Percentiles rank a stretch among this genome's conserved stretches.
Evolutionary conservation across 225 moss, liverwort and hornwort species (phyloP).

Genomic region (Polytrichum commune): DNA sequence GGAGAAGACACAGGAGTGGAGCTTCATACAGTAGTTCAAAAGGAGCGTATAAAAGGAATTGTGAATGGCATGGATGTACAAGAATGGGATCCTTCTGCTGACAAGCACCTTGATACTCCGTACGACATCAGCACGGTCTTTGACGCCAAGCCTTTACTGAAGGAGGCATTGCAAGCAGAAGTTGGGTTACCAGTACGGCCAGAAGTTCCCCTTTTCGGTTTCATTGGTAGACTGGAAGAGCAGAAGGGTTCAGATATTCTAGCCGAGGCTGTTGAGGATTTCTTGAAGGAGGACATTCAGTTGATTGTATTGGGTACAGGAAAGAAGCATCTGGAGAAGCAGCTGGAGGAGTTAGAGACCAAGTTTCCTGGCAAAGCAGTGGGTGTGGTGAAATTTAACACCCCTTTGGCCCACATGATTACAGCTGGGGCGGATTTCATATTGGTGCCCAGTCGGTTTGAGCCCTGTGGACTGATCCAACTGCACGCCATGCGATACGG

Average conservation of each 20-base stretch:
- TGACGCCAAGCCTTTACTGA: slow-evolving; percentile 67
- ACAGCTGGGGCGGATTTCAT: slow-evolving; percentile 85
- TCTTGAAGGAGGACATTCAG: slow-evolving; percentile 68
- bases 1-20: slow-evolving; percentile 79
- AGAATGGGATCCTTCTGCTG: slow-evolving; percentile 90
- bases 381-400: slow-evolving; percentile 80
- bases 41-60: slow-evolving; percentile 54
- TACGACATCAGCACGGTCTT: slow-evolving; percentile 79
- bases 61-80: slow-evolving; percentile 89
- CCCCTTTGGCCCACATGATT: slow-evolving; percentile 73
- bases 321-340: slow-evolving; percentile 76
- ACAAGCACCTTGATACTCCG: slow-evolving; percentile 64
- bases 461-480: slow-evolving; percentile 90
- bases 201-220: slow-evolving; percentile 78
- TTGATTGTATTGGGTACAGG: slow-evolving; percentile 88
- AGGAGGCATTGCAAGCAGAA: slow-evolving; percentile 86
- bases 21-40: slow-evolving; percentile 36
- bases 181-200: slow-evolving; percentile 67
- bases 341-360: slow-evolving; percentile 65
- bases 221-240: slow-evolving; percentile 92
- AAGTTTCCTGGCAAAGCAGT: slow-evolving; percentile 76
- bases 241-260: slow-evolving; percentile 94
- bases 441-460: slow-evolving; percentile 85
- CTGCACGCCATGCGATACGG: slow-evolving; percentile 95
- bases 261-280: slow-evolving; percentile 67